These are phyloP conservation scores for Neocucurbitaria cava DNA, from an alignment of 2,329 filamentous ascomycete genomes.

Conservation along the genomic window DNA sequence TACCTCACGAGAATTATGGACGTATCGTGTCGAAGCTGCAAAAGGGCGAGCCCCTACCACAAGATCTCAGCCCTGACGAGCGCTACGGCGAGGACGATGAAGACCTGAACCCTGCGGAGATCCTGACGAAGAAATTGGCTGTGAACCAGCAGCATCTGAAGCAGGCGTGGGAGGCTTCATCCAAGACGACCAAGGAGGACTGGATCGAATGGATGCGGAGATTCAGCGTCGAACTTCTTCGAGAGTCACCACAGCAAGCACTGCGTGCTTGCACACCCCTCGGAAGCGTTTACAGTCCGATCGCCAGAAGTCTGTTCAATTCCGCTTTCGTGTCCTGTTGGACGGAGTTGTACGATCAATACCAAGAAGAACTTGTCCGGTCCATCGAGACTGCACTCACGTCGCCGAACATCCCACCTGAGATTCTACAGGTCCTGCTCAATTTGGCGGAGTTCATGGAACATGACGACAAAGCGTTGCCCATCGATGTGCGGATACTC, in stretches of 20 bases:
- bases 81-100: slow-evolving; percentile 79
- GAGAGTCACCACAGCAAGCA: slow-evolving; percentile 95
- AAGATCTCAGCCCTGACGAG: slow-evolving; percentile 88
- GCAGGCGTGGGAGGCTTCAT: slow-evolving; percentile 94
- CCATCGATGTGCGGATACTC: slow-evolving; percentile 93
- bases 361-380: slow-evolving; percentile 93
- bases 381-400: slow-evolving; percentile 96
- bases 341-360: slow-evolving; percentile 96
- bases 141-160: slow-evolving; percentile 98
- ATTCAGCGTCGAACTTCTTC: slow-evolving; percentile 92
- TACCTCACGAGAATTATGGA: slow-evolving; percentile 90
- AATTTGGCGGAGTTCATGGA: slow-evolving; percentile 99
- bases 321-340: slow-evolving; percentile 99
- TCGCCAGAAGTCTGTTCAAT: slow-evolving; percentile 95
- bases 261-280: slow-evolving; percentile 90
- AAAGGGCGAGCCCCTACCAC: slow-evolving; percentile 92
- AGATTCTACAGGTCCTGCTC: slow-evolving; percentile 90
- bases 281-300: slow-evolving; percentile 87
- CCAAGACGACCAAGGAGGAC: slow-evolving; percentile 96
- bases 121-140: slow-evolving; percentile 90
- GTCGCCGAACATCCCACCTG: slow-evolving; percentile 93
- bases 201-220: slow-evolving; percentile 99
- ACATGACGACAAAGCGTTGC: slow-evolving; percentile 96
- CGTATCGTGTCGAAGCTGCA: slow-evolving; percentile 90
- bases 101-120: slow-evolving; percentile 81